Percentiles rank a stretch among this genome's conserved stretches.
These are phyloP conservation scores for Gremmenia infestans DNA, from an alignment of 2,329 filamentous ascomycete genomes.

Conservation along the genomic window DNA sequence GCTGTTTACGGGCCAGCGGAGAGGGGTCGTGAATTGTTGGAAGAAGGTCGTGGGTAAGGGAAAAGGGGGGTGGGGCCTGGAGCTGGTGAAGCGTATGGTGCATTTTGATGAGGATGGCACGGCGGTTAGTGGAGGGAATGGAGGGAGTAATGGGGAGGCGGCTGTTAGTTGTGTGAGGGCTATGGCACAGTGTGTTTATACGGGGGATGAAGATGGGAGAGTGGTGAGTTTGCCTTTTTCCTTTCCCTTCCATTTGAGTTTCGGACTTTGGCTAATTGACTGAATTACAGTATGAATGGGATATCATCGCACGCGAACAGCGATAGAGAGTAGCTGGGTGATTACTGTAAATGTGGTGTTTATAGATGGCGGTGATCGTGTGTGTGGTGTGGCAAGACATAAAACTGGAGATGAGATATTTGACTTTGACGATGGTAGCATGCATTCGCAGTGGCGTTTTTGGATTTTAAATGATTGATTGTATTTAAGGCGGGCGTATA, in stretches of 20 bases:
- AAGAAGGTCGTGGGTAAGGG: constrained; percentile 44
- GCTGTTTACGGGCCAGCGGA: constrained; percentile 81
- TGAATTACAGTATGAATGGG: constrained; percentile 25
- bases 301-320: constrained; percentile 32
- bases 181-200: constrained; percentile 80
- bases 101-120: constrained; percentile 49
- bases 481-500: not conserved
- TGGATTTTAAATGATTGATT: not conserved
- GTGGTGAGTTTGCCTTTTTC: constrained; percentile 58
- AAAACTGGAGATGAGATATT: not conserved
- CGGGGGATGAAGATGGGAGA: constrained; percentile 86
- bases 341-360: not conserved
- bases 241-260: not conserved
- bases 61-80: constrained; percentile 65
- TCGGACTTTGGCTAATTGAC: constrained; percentile 5
- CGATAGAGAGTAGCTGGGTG: not conserved
- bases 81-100: constrained; percentile 75
- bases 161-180: constrained; percentile 83
- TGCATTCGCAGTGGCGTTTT: not conserved
- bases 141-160: constrained; percentile 47
- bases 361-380: not conserved
- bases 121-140: constrained; percentile 19
- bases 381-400: not conserved
- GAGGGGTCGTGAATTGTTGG: constrained; percentile 80
- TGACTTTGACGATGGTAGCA: not conserved